These are phyloP conservation scores for Gyrodon lividus DNA, from an alignment of 768 basidiomycete species.

Conservation along the genomic window DNA sequence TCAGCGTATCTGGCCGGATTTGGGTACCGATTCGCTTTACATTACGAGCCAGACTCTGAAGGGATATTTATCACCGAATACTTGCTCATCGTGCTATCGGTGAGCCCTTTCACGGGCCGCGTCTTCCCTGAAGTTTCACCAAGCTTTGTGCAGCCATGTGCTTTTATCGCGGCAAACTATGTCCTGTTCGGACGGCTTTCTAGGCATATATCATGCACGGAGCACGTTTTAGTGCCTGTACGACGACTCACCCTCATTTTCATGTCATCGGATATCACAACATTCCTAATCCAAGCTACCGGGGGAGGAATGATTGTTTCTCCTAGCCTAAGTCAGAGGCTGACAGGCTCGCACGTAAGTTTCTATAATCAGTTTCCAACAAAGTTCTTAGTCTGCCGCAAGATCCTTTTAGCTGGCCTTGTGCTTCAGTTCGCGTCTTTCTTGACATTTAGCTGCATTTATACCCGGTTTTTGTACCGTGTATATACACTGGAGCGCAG, in stretches of 20 bases:
- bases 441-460: constrained; percentile 46
- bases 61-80: constrained; percentile 56
- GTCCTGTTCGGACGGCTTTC: constrained; percentile 63
- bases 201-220: constrained; percentile 43
- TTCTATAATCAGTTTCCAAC: neutral
- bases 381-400: constrained; percentile 37
- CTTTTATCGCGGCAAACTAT: constrained; percentile 71
- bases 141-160: constrained; percentile 52
- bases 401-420: constrained; percentile 62
- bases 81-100: constrained; percentile 59
- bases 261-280: constrained; percentile 59
- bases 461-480: constrained; percentile 47
- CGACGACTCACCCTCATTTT: constrained; percentile 55
- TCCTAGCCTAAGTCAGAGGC: constrained; percentile 8
- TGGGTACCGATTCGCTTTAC: constrained; percentile 53
- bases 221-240: constrained; percentile 51
- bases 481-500: constrained; percentile 41
- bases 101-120: constrained; percentile 6
- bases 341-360: constrained; percentile 39
- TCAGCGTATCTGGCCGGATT: constrained; percentile 61
- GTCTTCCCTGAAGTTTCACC: constrained; percentile 10
- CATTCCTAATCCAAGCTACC: constrained; percentile 62
- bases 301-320: neutral
- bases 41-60: constrained; percentile 50
- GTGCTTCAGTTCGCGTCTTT: constrained; percentile 56